Evolutionary conservation across 2,329 filamentous ascomycete species (phyloP).

Genomic region (Trichoderma gracile): DNA sequence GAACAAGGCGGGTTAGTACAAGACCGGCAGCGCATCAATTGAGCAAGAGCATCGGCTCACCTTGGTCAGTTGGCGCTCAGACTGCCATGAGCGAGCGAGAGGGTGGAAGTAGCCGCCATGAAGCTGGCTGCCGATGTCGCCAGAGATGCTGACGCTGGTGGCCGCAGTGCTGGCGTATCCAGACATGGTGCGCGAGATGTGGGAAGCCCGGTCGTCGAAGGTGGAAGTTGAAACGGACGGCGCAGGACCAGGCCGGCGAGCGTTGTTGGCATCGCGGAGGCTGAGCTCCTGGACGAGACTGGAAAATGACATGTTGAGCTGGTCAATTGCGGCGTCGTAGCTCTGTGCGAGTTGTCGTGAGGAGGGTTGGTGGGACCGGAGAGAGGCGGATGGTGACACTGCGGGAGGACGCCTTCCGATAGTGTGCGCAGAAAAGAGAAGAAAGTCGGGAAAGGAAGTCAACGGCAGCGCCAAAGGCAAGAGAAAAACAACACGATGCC

Average conservation of each 20-base stretch:
- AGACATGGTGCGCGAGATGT: conserved; percentile 64
- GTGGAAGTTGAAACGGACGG: conserved; percentile 57
- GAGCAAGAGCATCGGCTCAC: conserved; percentile 44
- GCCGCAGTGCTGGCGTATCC: conserved; percentile 63
- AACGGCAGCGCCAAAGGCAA: neutral
- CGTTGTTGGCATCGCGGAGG: conserved; percentile 55
- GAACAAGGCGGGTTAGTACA: conserved; percentile 14
- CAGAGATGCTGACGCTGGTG: conserved; percentile 68
- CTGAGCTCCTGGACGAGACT: conserved; percentile 66
- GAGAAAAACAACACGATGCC: neutral
- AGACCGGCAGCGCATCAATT: neutral
- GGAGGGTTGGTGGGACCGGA: conserved; percentile 3
- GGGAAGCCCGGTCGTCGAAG: conserved; percentile 61
- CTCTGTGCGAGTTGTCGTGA: conserved; percentile 4
- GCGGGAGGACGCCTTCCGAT: neutral
- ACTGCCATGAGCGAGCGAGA: conserved; percentile 77
- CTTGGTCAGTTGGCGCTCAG: conserved; percentile 83
- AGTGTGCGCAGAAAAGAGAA: neutral
- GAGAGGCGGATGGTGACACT: conserved; percentile 4
- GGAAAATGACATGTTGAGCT: conserved; percentile 63
- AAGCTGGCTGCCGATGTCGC: conserved; percentile 79
- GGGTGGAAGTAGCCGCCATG: conserved; percentile 83
- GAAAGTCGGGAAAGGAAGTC: neutral
- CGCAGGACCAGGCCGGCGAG: conserved; percentile 49
- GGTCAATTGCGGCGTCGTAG: conserved; percentile 3